Percentiles rank a stretch among this genome's conserved stretches.
These are phyloP conservation scores for Pseudopyricularia cyperi DNA, from an alignment of 2,329 filamentous ascomycete genomes.

Conservation along the genomic window DNA sequence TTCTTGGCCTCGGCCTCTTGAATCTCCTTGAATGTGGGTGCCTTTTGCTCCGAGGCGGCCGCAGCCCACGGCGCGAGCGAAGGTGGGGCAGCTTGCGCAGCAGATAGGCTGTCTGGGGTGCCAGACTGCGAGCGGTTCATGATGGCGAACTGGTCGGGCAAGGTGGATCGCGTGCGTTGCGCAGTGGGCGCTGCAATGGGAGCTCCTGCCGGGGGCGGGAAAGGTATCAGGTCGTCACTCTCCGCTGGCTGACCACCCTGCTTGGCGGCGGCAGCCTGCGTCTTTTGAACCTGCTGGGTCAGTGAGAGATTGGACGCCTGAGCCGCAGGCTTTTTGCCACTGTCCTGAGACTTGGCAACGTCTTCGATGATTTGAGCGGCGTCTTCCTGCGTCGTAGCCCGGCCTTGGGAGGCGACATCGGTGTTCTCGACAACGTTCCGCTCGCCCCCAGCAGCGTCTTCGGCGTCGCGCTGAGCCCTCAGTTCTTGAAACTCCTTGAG, in stretches of 20 bases:
- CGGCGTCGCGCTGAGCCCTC: conserved; percentile 56
- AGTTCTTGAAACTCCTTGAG: conserved; percentile 74
- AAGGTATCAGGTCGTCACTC: conserved; percentile 59
- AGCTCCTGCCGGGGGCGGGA: conserved; percentile 51
- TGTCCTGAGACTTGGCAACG: neutral
- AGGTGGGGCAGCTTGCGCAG: conserved; percentile 33
- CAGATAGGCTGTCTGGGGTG: conserved; percentile 47
- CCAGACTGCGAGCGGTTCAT: conserved; percentile 57
- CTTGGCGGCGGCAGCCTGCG: conserved; percentile 40
- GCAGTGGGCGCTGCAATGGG: conserved; percentile 81
- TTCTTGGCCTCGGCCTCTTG: conserved; percentile 91
- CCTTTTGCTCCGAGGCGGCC: conserved; percentile 73
- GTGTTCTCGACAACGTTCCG: conserved; percentile 9
- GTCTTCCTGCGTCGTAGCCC: conserved; percentile 1
- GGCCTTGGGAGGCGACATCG: conserved; percentile 5
- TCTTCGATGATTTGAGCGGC: conserved; percentile 5
- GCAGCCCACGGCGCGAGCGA: conserved; percentile 93
- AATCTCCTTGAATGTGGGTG: conserved; percentile 89
- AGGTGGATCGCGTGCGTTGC: conserved; percentile 69
- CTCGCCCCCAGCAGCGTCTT: conserved; percentile 21
- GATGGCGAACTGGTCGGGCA: conserved; percentile 55
- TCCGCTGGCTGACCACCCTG: conserved; percentile 22
- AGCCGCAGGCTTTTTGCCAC: conserved; percentile 7
- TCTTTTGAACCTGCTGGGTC: conserved; percentile 75
- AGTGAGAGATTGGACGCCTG: conserved; percentile 46